phyloP scores from a whole-genome alignment of 1,139 yeast species.

The Blastobotrys buckinghamii region DNA sequence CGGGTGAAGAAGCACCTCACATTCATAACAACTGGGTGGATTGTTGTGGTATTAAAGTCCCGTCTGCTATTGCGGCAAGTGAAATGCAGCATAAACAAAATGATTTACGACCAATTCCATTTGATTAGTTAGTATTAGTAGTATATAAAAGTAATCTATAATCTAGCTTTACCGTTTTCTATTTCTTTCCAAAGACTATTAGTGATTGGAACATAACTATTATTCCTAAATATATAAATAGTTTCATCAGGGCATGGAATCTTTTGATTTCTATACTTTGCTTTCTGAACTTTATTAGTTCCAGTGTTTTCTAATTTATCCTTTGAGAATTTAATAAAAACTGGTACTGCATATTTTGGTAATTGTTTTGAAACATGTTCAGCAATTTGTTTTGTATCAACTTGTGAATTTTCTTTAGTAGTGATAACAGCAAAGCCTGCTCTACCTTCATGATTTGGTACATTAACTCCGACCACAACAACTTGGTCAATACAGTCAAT shows the following conservation, averaged over 20 bases:
- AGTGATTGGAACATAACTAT: constrained; percentile 52
- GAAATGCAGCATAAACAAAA: constrained; percentile 21
- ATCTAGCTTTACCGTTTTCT: constrained; percentile 3
- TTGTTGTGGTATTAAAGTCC: constrained; percentile 95
- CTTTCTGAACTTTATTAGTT: constrained; percentile 84
- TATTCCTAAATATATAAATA: constrained; percentile 66
- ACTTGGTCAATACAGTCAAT: constrained; percentile 51
- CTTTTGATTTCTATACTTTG: constrained; percentile 64
- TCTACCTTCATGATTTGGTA: constrained; percentile 89
- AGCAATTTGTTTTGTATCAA: constrained; percentile 36
- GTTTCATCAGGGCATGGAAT: constrained; percentile 57
- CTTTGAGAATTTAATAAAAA: constrained; percentile 64
- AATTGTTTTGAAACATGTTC: constrained; percentile 43
- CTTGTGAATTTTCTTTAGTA: constrained; percentile 34
- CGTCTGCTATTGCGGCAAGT: constrained; percentile 87
- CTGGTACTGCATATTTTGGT: constrained; percentile 88
- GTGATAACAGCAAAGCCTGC: constrained; percentile 86
- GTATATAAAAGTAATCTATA: background rate
- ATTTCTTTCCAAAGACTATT: constrained; percentile 48
- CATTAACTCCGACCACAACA: constrained; percentile 84
- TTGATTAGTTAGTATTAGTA: constrained; percentile 44
- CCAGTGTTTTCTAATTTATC: constrained; percentile 59
- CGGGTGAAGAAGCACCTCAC: constrained; percentile 36
- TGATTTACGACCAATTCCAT: constrained; percentile 53
- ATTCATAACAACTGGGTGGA: constrained; percentile 81